Base-by-base conservation (phyloP, 148 eudicot genomes). In the Euryodendron excelsum region DNA sequence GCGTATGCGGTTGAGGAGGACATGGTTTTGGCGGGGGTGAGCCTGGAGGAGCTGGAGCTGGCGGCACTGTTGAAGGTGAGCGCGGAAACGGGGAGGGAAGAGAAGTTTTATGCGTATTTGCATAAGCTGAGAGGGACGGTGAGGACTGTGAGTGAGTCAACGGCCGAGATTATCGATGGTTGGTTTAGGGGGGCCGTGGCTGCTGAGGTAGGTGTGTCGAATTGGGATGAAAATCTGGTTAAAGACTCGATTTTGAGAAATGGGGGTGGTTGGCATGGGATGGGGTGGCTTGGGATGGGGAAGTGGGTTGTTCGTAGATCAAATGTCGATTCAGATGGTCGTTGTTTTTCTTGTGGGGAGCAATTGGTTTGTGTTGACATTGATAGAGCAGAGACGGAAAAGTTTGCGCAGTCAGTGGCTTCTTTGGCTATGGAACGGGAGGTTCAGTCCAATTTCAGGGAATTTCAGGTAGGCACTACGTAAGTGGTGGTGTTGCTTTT, bases 241-340 rank as follows among this genome's bases (percentile, higher is more conserved):
- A 88, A 84, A 75, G 92, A 86, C 75, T 88, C 80, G 30, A 80
- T 83, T 78, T 81, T 74, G 53, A 84, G 59, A 82, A 88, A 87
- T 77, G 99, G 99, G 6, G 99, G 99, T 76, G 99, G 99, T 48
- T 95, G 99, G 99, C 98, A 93, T 83, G 99, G 93, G 50, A 59
- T 87, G 65, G 99, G 99, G 78, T 95, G 99, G 99, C 72, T 91
- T 30, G 99, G 99, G 69, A 85, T 76, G 47, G 98, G 99, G 5
- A 61, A 75, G 50, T 93, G 99, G 99, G 84, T 74, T 71, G 90
- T 91, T 59, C 75, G 80, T 53, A 88, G 84, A 73, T 84, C 82
- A 18, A 70, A 67, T 41, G 82, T 93, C 68, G 81, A 78, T 63
- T 76, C 76, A 34, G 80, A 76, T 75, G 97, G 97, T 5, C 75